phyloP scores from a whole-genome alignment of 352 stramenopile genomes.

The Globisporangium rhizosaccharum region DNA sequence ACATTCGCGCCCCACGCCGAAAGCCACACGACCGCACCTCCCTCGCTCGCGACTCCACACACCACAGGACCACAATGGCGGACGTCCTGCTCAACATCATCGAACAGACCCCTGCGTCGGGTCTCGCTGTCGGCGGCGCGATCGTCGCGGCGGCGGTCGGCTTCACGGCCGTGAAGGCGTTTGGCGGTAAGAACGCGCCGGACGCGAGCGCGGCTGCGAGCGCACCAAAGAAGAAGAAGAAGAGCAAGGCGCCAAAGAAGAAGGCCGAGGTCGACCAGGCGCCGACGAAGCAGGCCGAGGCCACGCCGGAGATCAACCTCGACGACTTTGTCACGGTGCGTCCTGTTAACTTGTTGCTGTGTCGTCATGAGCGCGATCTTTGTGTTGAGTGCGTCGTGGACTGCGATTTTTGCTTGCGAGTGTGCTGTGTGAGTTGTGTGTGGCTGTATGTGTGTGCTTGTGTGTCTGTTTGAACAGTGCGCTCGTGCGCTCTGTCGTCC shows the following conservation, averaged over 20 bases:
- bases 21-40: neutral
- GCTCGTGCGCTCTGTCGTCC: too few species aligned
- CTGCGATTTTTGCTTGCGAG: neutral
- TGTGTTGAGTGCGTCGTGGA: neutral
- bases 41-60: neutral
- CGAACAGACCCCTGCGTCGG: constrained; percentile 52
- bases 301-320: constrained; percentile 46
- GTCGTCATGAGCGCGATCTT: neutral
- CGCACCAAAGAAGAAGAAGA: constrained; percentile 65
- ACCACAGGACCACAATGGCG: constrained; percentile 31
- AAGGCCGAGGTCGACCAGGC: constrained; percentile 16
- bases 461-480: too few species aligned
- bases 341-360: neutral
- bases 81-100: constrained; percentile 59
- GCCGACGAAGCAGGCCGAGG: constrained; percentile 23
- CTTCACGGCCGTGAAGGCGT: constrained; percentile 61
- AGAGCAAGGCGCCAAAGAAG: constrained; percentile 38
- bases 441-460: neutral
- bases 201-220: constrained; percentile 13
- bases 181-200: constrained; percentile 32
- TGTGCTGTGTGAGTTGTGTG: neutral
- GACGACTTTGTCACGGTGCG: constrained; percentile 54
- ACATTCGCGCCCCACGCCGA: constrained; percentile 2
- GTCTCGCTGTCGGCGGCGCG: constrained; percentile 62
- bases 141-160: constrained; percentile 62